Conservation (phyloP, 305 asterid species). For the Nicotiana rustica region DNA sequence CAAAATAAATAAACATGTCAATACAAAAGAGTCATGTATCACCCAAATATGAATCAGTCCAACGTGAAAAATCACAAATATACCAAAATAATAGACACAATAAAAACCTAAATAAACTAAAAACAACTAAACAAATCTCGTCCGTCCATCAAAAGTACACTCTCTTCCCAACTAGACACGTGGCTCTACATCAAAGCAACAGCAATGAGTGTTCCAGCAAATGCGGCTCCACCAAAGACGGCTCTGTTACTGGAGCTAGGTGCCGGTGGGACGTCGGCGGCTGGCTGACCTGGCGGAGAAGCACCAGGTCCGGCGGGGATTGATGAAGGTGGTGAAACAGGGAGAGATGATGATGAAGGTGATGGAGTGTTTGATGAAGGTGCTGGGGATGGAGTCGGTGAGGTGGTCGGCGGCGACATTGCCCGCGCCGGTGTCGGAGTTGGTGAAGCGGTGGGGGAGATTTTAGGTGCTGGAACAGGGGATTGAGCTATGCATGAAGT, state of each 20-base stretch:
- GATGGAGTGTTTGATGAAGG: neutral
- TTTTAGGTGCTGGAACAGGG: constrained; percentile 48
- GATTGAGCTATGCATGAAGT: constrained; percentile 59
- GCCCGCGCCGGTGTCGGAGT: constrained; percentile 42
- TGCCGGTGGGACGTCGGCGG: constrained; percentile 46
- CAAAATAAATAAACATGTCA: constrained; percentile 22
- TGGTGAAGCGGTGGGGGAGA: constrained; percentile 57
- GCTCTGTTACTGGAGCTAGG: constrained; percentile 55
- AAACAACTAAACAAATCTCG: constrained; percentile 45
- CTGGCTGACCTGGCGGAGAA: constrained; percentile 37
- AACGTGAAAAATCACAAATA: neutral
- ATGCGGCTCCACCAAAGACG: constrained; percentile 54
- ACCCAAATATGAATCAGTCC: constrained; percentile 32
- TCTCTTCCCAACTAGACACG: constrained; percentile 18
- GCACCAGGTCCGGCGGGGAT: constrained; percentile 33
- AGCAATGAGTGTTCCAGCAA: constrained; percentile 34
- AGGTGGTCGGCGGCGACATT: constrained; percentile 29
- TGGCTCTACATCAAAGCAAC: constrained; percentile 54
- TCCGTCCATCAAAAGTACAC: constrained; percentile 33
- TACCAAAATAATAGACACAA: neutral
- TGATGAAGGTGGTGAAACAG: constrained; percentile 20
- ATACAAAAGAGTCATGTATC: constrained; percentile 39
- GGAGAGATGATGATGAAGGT: neutral
- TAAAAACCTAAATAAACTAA: neutral
- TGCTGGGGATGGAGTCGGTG: constrained; percentile 42